phyloP scores from a whole-genome alignment of 768 basidiomycete species.

The Lanmaoa pseudosensibilis region DNA sequence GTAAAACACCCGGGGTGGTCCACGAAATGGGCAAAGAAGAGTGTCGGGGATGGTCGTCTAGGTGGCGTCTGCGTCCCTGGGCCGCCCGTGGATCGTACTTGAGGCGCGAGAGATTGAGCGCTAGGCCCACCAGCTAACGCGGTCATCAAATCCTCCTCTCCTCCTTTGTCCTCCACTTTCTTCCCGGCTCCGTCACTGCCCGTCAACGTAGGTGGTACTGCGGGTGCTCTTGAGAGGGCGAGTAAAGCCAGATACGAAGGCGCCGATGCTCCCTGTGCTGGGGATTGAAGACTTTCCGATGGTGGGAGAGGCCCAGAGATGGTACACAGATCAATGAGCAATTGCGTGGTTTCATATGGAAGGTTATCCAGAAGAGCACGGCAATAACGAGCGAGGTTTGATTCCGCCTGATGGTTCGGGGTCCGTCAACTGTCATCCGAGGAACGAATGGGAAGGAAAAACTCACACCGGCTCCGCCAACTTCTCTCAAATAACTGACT shows the following conservation, averaged over 20 bases:
- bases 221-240: slow-evolving; percentile 61
- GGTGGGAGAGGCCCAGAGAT: slow-evolving; percentile 51
- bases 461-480: slow-evolving; percentile 79
- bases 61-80: slow-evolving; percentile 33
- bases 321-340: slow-evolving; percentile 91
- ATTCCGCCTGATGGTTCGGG: slow-evolving; percentile 65
- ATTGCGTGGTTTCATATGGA: slow-evolving; percentile 85
- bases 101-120: slow-evolving; percentile 11
- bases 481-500: slow-evolving; percentile 70
- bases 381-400: slow-evolving; percentile 84
- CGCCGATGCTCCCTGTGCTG: slow-evolving; percentile 24
- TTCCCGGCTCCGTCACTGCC: slow-evolving; percentile 27
- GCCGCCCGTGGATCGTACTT: slow-evolving; percentile 4
- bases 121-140: slow-evolving; percentile 30
- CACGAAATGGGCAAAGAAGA: slow-evolving; percentile 94
- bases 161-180: slow-evolving; percentile 15
- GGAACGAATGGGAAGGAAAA: background rate
- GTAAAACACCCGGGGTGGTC: slow-evolving; percentile 84
- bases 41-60: slow-evolving; percentile 72
- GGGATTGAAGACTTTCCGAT: slow-evolving; percentile 21
- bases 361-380: slow-evolving; percentile 79
- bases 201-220: slow-evolving; percentile 42
- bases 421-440: background rate
- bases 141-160: slow-evolving; percentile 20
- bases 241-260: slow-evolving; percentile 83